Evolutionary conservation across 2,329 filamentous ascomycete genomes (phyloP).

Genomic region (Lachnum nothofagi): DNA sequence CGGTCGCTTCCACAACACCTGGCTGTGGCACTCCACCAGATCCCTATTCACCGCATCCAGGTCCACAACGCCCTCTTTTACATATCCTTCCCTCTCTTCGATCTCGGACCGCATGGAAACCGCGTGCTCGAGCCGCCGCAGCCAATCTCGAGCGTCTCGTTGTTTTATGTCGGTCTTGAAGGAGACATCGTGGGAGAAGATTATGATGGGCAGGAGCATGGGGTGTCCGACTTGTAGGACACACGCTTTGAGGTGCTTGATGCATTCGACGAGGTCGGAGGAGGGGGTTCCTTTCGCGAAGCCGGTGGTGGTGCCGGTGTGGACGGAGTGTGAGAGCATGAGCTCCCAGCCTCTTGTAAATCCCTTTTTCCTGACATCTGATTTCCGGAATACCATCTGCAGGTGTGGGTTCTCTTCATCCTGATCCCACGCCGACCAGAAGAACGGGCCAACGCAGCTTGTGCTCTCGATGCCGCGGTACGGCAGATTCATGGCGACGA

Average conservation of each 20-base stretch:
- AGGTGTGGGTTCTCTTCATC: conserved; percentile 52
- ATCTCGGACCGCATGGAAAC: conserved; percentile 47
- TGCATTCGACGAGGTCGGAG: conserved; percentile 47
- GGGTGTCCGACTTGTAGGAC: conserved; percentile 50
- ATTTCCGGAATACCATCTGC: conserved; percentile 60
- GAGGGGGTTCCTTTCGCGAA: conserved; percentile 57
- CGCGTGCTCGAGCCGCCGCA: conserved; percentile 56
- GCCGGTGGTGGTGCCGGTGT: conserved; percentile 51
- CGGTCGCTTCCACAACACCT: conserved; percentile 58
- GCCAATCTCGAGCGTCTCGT: conserved; percentile 58
- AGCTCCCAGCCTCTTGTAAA: conserved; percentile 60
- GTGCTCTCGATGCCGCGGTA: conserved; percentile 54
- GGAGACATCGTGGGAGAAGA: conserved; percentile 54
- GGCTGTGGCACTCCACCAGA: conserved; percentile 58
- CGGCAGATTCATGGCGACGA: conserved; percentile 49
- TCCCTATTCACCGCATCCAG: conserved; percentile 57
- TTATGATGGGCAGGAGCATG: conserved; percentile 53
- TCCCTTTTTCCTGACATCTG: conserved; percentile 61
- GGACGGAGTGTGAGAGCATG: conserved; percentile 55
- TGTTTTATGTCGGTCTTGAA: conserved; percentile 55
- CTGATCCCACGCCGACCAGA: conserved; percentile 54
- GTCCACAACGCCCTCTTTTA: conserved; percentile 48
- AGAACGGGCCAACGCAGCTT: conserved; percentile 57
- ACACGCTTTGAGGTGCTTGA: conserved; percentile 48
- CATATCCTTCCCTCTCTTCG: conserved; percentile 45